Evolutionary conservation across 2,329 filamentous ascomycete species (phyloP).

Genomic region (Botryotinia calthae): DNA sequence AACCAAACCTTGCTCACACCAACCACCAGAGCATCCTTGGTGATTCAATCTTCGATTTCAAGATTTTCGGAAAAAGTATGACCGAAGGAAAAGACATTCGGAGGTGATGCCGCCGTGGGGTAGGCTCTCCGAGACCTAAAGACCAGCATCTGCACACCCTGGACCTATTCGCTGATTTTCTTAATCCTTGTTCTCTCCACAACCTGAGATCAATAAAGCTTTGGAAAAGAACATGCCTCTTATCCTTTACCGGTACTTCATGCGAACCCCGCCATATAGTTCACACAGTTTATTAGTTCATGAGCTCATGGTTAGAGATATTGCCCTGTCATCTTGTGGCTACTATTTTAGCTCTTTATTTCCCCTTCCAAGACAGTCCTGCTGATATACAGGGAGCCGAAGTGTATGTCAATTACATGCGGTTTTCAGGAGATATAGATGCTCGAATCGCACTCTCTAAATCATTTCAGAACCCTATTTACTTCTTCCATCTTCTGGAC

Average conservation of each 20-base stretch:
- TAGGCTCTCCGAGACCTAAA: conserved; percentile 9
- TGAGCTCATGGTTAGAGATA: conserved; percentile 2
- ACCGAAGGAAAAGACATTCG: conserved; percentile 22
- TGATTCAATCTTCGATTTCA: conserved; percentile 3
- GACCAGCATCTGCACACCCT: conserved; percentile 10
- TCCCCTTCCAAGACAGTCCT: conserved; percentile 33
- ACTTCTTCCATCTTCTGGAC: conserved; percentile 21
- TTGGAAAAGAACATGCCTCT: conserved; percentile 27
- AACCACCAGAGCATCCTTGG: conserved; percentile 6
- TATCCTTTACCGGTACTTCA: conserved; percentile 29
- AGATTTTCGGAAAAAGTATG: conserved; percentile 23
- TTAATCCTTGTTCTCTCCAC: conserved; percentile 26
- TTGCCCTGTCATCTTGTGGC: conserved; percentile 32
- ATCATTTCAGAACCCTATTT: conserved; percentile 27
- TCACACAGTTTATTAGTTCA: conserved; percentile 24
- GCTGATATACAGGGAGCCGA: conserved; percentile 32
- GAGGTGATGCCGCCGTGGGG: conserved; percentile 23
- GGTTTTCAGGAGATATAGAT: conserved; percentile 34
- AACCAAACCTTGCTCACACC: not conserved
- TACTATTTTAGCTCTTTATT: conserved; percentile 23
- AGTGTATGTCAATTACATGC: conserved; percentile 25
- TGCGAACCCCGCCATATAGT: conserved; percentile 37
- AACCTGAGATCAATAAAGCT: conserved; percentile 32
- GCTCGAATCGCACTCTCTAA: conserved; percentile 27
- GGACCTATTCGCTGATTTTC: not conserved